Evolutionary conservation across 148 eudicot species (phyloP), one percentile per base, ranked within the genome.

Genomic region (Fagopyrum esculentum): DNA sequence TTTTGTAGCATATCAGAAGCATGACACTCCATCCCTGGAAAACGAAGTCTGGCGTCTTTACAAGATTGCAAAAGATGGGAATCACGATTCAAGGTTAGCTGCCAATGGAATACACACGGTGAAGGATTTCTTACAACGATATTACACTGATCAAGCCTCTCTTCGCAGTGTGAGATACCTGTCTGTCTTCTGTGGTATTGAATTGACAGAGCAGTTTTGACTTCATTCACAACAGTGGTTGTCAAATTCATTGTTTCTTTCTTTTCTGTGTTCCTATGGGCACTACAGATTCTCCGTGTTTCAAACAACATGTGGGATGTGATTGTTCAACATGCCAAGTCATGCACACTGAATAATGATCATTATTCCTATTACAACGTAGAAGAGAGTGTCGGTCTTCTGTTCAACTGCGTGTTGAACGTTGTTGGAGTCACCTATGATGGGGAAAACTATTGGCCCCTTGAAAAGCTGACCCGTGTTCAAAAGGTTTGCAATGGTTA

Each of bases 11-110:
- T 93, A 91, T 73, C 83, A 88, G 83, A 93, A 93, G 82, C 98
- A 88, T 80, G 71, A 77, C 51, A 91, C 80, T 43, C 98, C 98
- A 73, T 78, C 75, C 59, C 74, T 88, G 77, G 83, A 30, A 45
- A 97, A 93, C 73, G 94, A 93, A 19, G 83, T 91, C 29, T 93
- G 98, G 98, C 90, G 97, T 9, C 77, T 93, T 79, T 84, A 78
- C 59, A 86, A 75, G 81, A 91, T 93, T 17, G 85, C 90, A 43
- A 91, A 87, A 83, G 86, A 74, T 69, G 98, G 98, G 44, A 81
- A 82, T 19, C 83, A 85, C 13, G 85, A 81, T 64, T 79, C 74
- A 70, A 83, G 82, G 75, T 82, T 93, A 74, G 80, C 82, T 76
- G 46, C 50, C 4, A 48, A 59, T 16, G 86, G 87, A 52, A 84